These are phyloP conservation scores for Thelephora ganbajun DNA, from an alignment of 768 basidiomycete genomes.

Conservation along the genomic window DNA sequence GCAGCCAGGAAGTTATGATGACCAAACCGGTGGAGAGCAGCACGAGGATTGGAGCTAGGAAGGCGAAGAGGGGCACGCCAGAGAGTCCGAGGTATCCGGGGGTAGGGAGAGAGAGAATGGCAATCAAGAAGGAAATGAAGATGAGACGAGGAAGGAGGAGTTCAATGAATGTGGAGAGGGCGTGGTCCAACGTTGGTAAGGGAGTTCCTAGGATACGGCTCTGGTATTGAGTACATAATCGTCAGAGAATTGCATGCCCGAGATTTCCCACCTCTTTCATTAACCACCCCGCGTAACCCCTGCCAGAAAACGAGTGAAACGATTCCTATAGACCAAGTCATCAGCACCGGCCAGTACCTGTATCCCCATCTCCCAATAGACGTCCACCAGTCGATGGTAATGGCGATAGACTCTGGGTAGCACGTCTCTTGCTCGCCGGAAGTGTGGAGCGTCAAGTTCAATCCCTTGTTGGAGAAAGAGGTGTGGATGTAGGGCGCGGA, in stretches of 20 bases:
- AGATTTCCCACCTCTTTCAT: conserved; percentile 16
- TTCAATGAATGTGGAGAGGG: conserved; percentile 31
- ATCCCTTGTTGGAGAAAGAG: conserved; percentile 16
- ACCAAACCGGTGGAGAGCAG: conserved; percentile 56
- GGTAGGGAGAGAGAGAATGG: conserved; percentile 43
- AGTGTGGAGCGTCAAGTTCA: conserved; percentile 47
- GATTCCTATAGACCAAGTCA: conserved; percentile 67
- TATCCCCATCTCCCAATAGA: conserved; percentile 59
- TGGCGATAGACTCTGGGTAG: conserved; percentile 23
- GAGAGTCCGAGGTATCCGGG: conserved; percentile 46
- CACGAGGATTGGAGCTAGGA: conserved; percentile 42
- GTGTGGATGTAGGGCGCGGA: conserved; percentile 49
- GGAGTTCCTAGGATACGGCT: conserved; percentile 15
- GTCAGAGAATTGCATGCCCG: neutral
- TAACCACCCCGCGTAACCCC: conserved; percentile 24
- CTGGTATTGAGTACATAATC: neutral
- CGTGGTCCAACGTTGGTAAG: conserved; percentile 34
- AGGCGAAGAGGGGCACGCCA: conserved; percentile 32
- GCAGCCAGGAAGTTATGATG: conserved; percentile 35
- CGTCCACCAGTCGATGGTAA: conserved; percentile 59
- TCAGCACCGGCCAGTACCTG: conserved; percentile 60
- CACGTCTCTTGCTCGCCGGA: conserved; percentile 35
- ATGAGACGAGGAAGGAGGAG: conserved; percentile 28
- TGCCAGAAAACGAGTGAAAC: conserved; percentile 42
- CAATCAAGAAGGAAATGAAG: conserved; percentile 26